Evolutionary conservation across 2,329 filamentous ascomycete species (phyloP).

Genomic region (Drechslera avenae): DNA sequence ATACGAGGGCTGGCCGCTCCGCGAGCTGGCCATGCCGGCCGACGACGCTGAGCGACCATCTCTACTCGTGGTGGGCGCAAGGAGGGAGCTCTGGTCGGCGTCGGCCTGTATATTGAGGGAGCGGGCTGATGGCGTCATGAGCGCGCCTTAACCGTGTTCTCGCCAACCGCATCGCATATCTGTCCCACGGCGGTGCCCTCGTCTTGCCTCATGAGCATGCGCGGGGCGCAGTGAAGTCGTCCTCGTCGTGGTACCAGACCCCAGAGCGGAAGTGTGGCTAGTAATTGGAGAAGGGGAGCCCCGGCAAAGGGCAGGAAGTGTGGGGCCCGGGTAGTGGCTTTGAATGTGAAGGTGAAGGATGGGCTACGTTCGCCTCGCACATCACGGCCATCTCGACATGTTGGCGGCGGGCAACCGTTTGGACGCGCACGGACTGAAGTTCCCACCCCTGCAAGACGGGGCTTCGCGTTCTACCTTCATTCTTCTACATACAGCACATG

Average conservation of each 20-base stretch:
- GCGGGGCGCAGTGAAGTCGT: slow-evolving; percentile 22
- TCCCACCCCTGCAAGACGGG: slow-evolving; percentile 2
- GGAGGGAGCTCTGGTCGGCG: slow-evolving; percentile 48
- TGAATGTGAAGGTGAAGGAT: slow-evolving; percentile 10
- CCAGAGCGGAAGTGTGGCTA: slow-evolving; percentile 19
- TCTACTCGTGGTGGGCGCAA: slow-evolving; percentile 54
- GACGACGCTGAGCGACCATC: slow-evolving; percentile 62
- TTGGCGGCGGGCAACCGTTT: slow-evolving; percentile 11
- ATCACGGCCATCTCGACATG: slow-evolving; percentile 10
- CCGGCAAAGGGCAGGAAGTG: slow-evolving; percentile 22
- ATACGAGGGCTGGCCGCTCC: slow-evolving; percentile 66
- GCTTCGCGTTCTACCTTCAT: background rate
- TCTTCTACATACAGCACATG: slow-evolving; percentile 6
- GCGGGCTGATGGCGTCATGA: slow-evolving; percentile 51
- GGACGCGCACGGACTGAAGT: slow-evolving; percentile 9
- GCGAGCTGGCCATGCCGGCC: slow-evolving; percentile 63
- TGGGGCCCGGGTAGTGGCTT: slow-evolving; percentile 10
- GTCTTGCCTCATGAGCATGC: slow-evolving; percentile 44
- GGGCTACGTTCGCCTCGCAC: background rate
- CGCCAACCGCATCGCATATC: slow-evolving; percentile 47
- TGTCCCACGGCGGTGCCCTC: slow-evolving; percentile 33
- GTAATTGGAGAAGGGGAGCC: slow-evolving; percentile 16
- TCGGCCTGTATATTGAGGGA: slow-evolving; percentile 48
- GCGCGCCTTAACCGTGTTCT: slow-evolving; percentile 47
- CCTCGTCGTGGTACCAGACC: slow-evolving; percentile 21